phyloP scores from a whole-genome alignment of 2,329 filamentous ascomycete species.

The Colletotrichum sp. region DNA sequence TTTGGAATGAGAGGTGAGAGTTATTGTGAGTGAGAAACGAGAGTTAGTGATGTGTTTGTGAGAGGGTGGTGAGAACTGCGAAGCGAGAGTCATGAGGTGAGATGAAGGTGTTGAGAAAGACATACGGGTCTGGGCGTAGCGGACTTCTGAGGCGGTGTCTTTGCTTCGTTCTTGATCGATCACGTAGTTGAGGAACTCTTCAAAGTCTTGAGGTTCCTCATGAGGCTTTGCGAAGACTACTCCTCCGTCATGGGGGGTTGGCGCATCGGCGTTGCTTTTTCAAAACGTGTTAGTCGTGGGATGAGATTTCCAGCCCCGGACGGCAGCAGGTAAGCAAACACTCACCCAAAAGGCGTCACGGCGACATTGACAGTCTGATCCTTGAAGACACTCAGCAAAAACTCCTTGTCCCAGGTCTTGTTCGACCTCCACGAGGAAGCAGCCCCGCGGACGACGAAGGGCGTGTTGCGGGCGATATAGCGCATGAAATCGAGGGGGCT shows the following conservation, averaged over 20 bases:
- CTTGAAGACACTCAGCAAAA: constrained; percentile 59
- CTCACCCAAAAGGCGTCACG: constrained; percentile 73
- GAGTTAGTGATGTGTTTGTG: background rate
- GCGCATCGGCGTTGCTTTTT: constrained; percentile 55
- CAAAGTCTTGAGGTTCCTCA: constrained; percentile 68
- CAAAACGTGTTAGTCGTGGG: background rate
- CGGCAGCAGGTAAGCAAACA: background rate
- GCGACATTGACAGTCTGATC: constrained; percentile 72
- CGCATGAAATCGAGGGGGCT: constrained; percentile 82
- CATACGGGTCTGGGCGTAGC: constrained; percentile 77
- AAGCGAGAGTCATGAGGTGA: background rate
- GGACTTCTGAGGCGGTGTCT: constrained; percentile 48
- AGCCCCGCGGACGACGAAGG: constrained; percentile 72
- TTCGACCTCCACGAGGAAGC: constrained; percentile 68
- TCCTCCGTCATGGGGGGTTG: constrained; percentile 40
- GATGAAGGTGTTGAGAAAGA: constrained; percentile 4
- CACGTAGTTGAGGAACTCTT: constrained; percentile 65
- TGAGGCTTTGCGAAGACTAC: constrained; percentile 73
- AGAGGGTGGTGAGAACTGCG: background rate
- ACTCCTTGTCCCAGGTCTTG: constrained; percentile 64
- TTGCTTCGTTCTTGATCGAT: constrained; percentile 35
- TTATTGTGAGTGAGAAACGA: background rate
- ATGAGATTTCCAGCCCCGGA: background rate
- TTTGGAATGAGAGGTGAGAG: background rate
- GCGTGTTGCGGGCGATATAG: constrained; percentile 74